These are phyloP conservation scores for Nicotiana obtusifolia DNA, from an alignment of 257 asterid species.

Conservation along the genomic window DNA sequence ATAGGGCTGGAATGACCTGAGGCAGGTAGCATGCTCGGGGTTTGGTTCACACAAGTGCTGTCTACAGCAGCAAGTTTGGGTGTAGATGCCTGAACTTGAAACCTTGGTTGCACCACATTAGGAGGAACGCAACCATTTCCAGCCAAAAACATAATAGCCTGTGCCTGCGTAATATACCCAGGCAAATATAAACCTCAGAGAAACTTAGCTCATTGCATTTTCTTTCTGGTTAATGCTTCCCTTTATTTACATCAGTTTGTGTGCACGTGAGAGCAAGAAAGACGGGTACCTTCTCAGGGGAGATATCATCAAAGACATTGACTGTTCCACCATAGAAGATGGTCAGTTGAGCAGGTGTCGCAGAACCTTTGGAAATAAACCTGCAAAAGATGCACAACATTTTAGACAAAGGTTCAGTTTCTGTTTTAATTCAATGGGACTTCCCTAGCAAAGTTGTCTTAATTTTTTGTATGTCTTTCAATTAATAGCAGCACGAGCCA, in stretches of 20 bases:
- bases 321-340: constrained; percentile 72
- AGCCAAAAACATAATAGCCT: constrained; percentile 74
- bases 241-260: neutral
- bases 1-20: constrained; percentile 55
- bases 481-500: neutral
- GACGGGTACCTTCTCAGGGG: constrained; percentile 63
- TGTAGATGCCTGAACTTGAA: constrained; percentile 36
- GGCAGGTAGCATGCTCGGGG: constrained; percentile 25
- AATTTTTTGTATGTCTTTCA: neutral
- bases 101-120: constrained; percentile 35
- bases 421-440: neutral
- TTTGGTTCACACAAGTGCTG: constrained; percentile 30
- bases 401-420: neutral
- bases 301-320: constrained; percentile 60
- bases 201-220: neutral
- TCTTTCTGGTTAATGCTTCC: neutral
- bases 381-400: constrained; percentile 21
- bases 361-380: constrained; percentile 36
- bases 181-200: neutral
- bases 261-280: neutral
- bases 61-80: constrained; percentile 37
- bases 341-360: constrained; percentile 54
- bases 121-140: constrained; percentile 34
- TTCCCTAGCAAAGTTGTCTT: neutral
- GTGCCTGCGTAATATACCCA: constrained; percentile 47